Evolutionary conservation across 1,284 basidiomycete species (phyloP), one percentile per base, ranked within the genome.

Genomic region (Leccinum griseonigrum): DNA sequence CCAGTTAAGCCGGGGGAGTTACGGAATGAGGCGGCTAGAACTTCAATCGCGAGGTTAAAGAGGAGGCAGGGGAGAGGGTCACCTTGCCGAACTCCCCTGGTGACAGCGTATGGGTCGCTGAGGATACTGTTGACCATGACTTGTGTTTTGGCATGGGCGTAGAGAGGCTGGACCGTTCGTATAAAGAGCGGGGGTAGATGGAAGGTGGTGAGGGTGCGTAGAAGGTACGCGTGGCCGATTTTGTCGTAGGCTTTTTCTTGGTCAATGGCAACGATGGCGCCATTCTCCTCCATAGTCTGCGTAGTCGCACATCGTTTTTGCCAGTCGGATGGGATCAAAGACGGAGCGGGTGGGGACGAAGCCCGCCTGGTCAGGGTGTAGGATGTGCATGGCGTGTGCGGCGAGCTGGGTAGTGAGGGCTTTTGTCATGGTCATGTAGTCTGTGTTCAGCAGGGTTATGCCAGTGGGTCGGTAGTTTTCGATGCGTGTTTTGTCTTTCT

Each of bases 1-100:
- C 65, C 58, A 1, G 0, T 22, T 0, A 67, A n/a, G 7, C 54
- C 2, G 0, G 55, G 61, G 2, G 59, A 0, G 1, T 38, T 58
- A 0, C 31, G 2, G 6, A 67, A 34, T 0, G 5, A 58, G 18
- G 16, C 74, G 64, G 60, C 60, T 0, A 67, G 60, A 0, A 57
- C 66, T 40, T 67, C 60, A 0, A 67, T 67, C 0, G 59, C 60
- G 0, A 67, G 46, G 54, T 79, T 61, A 22, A 78, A 80, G 0
- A 81, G 69, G 0, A 80, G 68, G 65, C 78, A 80, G 0, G 77
- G 80, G 0, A 78, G 60, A 1, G 75, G 77, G 65, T 78, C 74
- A 0, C 75, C 76, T 63, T 80, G 77, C 36, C 75, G 1, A 2
- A 81, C 78, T 0, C 77, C 78, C 57, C 77, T 54, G 0, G 54